Conservation (phyloP, 495 filamentous ascomycete species). For the Xylona heveae region DNA sequence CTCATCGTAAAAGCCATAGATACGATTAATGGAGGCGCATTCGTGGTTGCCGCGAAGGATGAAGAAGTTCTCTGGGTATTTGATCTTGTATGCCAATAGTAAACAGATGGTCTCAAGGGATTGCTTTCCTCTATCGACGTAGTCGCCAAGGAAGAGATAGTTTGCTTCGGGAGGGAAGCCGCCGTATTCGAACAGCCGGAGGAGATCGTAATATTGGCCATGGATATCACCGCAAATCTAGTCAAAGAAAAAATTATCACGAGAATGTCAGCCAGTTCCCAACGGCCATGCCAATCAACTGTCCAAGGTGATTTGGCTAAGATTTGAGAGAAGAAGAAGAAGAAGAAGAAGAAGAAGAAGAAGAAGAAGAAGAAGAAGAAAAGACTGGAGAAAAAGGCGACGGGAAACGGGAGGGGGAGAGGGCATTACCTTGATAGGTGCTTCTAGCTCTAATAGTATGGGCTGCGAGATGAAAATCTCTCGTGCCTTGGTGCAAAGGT, state of each 20-base stretch:
- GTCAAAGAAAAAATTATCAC: slow-evolving; percentile 3
- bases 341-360: too few species aligned
- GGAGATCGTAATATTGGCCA: slow-evolving; percentile 95
- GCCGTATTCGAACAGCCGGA: slow-evolving; percentile 95
- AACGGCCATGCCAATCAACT: too few species aligned
- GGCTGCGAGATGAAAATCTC: slow-evolving; percentile 99
- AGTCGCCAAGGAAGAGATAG: slow-evolving; percentile 98
- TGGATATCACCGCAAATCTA: slow-evolving; percentile 99
- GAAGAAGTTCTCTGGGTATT: slow-evolving; percentile 99
- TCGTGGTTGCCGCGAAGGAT: slow-evolving; percentile 97
- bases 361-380: too few species aligned
- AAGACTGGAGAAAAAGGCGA: too few species aligned
- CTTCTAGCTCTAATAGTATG: slow-evolving; percentile 90
- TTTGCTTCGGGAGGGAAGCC: slow-evolving; percentile 98
- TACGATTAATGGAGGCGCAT: slow-evolving; percentile 98
- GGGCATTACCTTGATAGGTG: slow-evolving; percentile 76
- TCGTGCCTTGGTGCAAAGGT: slow-evolving; percentile 92
- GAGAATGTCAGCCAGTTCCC: too few species aligned
- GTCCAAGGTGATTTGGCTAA: too few species aligned
- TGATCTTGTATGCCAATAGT: slow-evolving; percentile 98
- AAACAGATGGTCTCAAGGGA: slow-evolving; percentile 98
- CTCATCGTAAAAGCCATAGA: slow-evolving; percentile 99
- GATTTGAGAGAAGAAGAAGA: too few species aligned
- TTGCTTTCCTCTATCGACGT: slow-evolving; percentile 98
- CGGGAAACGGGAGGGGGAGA: too few species aligned